Percentiles rank a stretch among this genome's conserved stretches.
Evolutionary conservation across 179 eudicot species (phyloP).

Genomic region (Drosera spatulata): DNA sequence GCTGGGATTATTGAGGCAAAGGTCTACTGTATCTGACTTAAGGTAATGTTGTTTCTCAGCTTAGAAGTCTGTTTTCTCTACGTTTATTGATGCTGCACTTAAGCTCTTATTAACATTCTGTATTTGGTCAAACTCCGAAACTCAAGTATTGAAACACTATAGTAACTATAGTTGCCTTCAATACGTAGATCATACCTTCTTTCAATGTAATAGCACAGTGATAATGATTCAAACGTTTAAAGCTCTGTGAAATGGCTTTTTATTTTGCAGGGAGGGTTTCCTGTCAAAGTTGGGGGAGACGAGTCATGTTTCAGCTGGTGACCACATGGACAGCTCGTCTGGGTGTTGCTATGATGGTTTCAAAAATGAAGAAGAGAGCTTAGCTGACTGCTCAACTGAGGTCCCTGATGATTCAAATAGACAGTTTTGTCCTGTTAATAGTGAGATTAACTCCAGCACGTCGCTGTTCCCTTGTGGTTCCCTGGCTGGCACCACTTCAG

Average conservation of each 20-base stretch:
- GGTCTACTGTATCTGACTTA: conserved; percentile 66
- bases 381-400: conserved; percentile 17
- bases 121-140: background rate
- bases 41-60: conserved; percentile 31
- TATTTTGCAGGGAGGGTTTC: conserved; percentile 36
- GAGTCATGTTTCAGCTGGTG: conserved; percentile 21
- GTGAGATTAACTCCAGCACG: conserved; percentile 7
- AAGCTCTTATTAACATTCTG: background rate
- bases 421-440: conserved; percentile 10
- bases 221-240: background rate
- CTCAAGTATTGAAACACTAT: too few species aligned
- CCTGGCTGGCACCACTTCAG: too few species aligned
- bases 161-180: too few species aligned
- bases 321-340: conserved; percentile 16
- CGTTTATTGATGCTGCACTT: background rate
- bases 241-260: background rate
- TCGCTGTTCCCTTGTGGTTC: too few species aligned
- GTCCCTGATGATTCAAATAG: conserved; percentile 11
- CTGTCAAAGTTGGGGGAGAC: conserved; percentile 27
- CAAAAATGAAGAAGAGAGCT: conserved; percentile 16
- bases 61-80: background rate
- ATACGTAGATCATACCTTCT: background rate
- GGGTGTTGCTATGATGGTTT: conserved; percentile 8
- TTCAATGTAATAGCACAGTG: background rate
- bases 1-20: conserved; percentile 67